Evolutionary conservation across 1,139 yeast species (phyloP).

Genomic region (Keqinozyma sinolaborantium): DNA sequence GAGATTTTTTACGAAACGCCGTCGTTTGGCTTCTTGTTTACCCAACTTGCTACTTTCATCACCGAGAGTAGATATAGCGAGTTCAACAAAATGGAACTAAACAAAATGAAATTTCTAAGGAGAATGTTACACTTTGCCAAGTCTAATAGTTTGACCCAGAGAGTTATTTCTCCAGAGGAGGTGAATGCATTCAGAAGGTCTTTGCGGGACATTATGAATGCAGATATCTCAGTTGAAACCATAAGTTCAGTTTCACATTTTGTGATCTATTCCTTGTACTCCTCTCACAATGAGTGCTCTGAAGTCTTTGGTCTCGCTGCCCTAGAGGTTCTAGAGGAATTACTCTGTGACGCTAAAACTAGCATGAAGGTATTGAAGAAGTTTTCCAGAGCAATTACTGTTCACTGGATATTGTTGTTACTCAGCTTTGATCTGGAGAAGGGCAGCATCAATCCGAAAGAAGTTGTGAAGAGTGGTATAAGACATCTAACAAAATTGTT

Average conservation of each 20-base stretch:
- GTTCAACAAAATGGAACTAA: constrained; percentile 49
- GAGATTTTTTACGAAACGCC: constrained; percentile 35
- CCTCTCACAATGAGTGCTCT: constrained; percentile 19
- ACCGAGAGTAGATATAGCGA: constrained; percentile 46
- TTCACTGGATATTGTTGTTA: constrained; percentile 64
- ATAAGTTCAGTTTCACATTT: constrained; percentile 32
- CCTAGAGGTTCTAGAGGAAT: constrained; percentile 27
- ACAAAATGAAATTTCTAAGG: constrained; percentile 50
- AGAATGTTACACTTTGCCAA: constrained; percentile 52
- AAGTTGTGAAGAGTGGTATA: constrained; percentile 45
- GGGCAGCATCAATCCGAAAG: constrained; percentile 15
- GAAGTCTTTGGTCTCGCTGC: constrained; percentile 26
- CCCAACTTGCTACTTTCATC: constrained; percentile 54
- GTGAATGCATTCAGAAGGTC: constrained; percentile 17
- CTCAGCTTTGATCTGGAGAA: constrained; percentile 28
- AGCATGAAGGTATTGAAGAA: constrained; percentile 39
- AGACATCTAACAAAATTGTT: constrained; percentile 50
- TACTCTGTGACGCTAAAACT: constrained; percentile 27
- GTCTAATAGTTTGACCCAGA: constrained; percentile 16
- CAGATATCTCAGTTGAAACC: constrained; percentile 38
- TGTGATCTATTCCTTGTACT: constrained; percentile 34
- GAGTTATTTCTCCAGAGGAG: constrained; percentile 9
- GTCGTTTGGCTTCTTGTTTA: constrained; percentile 46
- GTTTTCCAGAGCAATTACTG: constrained; percentile 54
- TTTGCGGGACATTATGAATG: constrained; percentile 18